These are phyloP conservation scores for Neurospora sp. DNA, from an alignment of 495 filamentous ascomycete genomes.

Conservation along the genomic window DNA sequence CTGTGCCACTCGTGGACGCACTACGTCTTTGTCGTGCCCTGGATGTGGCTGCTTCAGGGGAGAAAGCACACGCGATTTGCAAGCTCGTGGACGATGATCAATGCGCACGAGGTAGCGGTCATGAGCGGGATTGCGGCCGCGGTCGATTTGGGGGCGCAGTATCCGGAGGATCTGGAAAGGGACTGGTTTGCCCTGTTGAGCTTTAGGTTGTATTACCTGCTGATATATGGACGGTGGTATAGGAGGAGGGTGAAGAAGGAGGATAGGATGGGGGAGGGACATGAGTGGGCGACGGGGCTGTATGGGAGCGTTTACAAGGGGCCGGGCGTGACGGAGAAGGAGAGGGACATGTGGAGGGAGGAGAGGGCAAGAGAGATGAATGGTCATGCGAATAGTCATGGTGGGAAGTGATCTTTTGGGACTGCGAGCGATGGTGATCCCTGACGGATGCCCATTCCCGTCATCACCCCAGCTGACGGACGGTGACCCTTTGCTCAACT, in stretches of 20 bases:
- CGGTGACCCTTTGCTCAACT: neutral
- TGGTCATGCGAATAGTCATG: neutral
- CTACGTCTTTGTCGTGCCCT: slow-evolving; percentile 65
- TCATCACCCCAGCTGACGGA: neutral
- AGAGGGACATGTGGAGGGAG: slow-evolving; percentile 39
- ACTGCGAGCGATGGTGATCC: neutral
- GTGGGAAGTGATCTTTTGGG: neutral
- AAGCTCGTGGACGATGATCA: slow-evolving; percentile 72
- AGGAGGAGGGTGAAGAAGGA: slow-evolving; percentile 17
- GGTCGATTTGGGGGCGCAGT: slow-evolving; percentile 65
- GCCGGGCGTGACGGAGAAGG: slow-evolving; percentile 35
- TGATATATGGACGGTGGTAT: slow-evolving; percentile 33
- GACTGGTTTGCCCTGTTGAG: slow-evolving; percentile 27
- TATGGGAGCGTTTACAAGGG: slow-evolving; percentile 46
- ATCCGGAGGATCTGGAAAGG: slow-evolving; percentile 43
- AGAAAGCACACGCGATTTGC: slow-evolving; percentile 58
- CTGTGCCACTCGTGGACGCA: slow-evolving; percentile 76
- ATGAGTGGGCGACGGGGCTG: slow-evolving; percentile 38
- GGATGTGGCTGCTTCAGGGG: slow-evolving; percentile 75
- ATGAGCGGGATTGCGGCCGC: slow-evolving; percentile 74
- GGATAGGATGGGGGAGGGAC: slow-evolving; percentile 8
- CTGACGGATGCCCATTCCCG: neutral
- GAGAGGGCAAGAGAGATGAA: slow-evolving; percentile 25
- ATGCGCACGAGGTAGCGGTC: slow-evolving; percentile 74
- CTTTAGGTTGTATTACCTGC: slow-evolving; percentile 32